These are phyloP conservation scores for Fusarium sterilihyphosum DNA, from an alignment of 2,329 filamentous ascomycete species.

Conservation along the genomic window DNA sequence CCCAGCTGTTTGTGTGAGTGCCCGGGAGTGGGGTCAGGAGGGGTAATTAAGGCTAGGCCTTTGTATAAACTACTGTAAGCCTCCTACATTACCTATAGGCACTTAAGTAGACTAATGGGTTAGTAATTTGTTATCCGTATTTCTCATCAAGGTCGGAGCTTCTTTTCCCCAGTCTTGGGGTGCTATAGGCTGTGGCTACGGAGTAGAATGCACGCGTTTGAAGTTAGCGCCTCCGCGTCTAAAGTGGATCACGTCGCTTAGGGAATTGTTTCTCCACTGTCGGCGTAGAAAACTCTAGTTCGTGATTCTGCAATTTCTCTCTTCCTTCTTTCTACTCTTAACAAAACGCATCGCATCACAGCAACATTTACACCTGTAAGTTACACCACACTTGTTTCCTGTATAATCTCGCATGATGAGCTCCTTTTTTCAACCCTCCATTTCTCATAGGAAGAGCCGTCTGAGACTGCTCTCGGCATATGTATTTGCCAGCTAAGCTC, in stretches of 20 bases:
- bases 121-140: background rate
- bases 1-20: background rate
- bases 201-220: background rate
- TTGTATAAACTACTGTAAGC: background rate
- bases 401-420: constrained; percentile 53
- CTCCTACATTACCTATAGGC: background rate
- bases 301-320: constrained; percentile 35
- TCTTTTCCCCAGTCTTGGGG: background rate
- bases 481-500: constrained; percentile 36
- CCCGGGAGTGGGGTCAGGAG: background rate
- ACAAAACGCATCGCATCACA: background rate
- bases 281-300: constrained; percentile 30
- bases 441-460: constrained; percentile 58
- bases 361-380: constrained; percentile 16
- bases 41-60: background rate
- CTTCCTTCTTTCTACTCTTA: constrained; percentile 22
- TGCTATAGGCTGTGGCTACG: background rate
- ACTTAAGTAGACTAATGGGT: background rate
- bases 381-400: background rate
- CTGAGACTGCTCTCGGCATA: constrained; percentile 52
- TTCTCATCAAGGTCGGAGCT: background rate
- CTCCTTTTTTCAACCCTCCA: constrained; percentile 51
- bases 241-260: constrained; percentile 26
- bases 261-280: constrained; percentile 10
- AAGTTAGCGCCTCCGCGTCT: constrained; percentile 25